These are phyloP conservation scores for Suillus placidus DNA, from an alignment of 768 basidiomycete genomes.

Conservation along the genomic window DNA sequence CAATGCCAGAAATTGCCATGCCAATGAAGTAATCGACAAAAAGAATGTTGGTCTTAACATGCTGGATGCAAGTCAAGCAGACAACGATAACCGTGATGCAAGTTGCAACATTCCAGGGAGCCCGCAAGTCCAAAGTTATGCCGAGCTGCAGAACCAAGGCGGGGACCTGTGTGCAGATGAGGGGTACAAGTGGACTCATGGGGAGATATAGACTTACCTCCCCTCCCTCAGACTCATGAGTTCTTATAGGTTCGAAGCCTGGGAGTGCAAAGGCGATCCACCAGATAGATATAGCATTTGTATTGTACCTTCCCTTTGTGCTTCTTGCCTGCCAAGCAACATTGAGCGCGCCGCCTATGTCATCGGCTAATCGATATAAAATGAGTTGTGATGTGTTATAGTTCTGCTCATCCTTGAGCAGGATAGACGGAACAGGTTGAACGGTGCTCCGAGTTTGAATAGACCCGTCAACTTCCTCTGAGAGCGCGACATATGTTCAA, in stretches of 20 bases:
- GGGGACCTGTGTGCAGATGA: background rate
- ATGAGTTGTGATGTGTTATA: background rate
- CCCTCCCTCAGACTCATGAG: background rate
- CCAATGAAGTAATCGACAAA: conserved; percentile 10
- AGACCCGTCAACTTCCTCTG: background rate
- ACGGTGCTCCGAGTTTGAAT: background rate
- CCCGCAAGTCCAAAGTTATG: background rate
- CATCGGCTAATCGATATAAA: background rate
- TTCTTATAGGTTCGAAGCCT: background rate
- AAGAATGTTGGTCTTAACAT: background rate
- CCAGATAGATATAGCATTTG: background rate
- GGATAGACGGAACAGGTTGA: background rate
- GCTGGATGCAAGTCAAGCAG: conserved; percentile 2
- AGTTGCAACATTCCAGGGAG: conserved; percentile 2
- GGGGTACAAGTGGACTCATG: background rate
- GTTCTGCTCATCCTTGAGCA: background rate
- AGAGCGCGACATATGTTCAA: background rate
- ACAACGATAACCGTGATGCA: background rate
- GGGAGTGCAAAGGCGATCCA: background rate
- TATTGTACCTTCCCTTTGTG: background rate
- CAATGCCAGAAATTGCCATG: conserved; percentile 19
- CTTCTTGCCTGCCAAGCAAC: background rate
- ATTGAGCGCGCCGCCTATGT: background rate
- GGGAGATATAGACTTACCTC: too few species aligned
- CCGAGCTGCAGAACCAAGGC: background rate